Evolutionary conservation across 1,284 basidiomycete genomes (phyloP), one percentile per base, ranked within the genome.

Genomic region (Mycosarcoma maydis): DNA sequence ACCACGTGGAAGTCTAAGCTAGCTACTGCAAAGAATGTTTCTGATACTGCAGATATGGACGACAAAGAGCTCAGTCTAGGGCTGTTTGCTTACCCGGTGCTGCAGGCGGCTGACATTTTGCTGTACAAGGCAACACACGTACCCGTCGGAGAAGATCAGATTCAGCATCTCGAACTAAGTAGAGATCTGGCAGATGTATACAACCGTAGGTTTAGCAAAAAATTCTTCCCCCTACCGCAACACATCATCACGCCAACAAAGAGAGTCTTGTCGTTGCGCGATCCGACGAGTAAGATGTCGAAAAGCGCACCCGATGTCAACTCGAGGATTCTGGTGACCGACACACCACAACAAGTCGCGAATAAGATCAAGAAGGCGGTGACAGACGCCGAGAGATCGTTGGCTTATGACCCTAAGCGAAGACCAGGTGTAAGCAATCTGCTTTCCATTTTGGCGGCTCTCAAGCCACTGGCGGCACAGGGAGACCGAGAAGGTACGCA

Each of bases 1-100:
- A 96, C 93, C 2, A 94, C 92, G 0, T 97, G 93, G 93, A 97
- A 95, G 90, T 87, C 90, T 11, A 89, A 90, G 64, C 83, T 95
- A 1, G 91, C 90, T 3, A 86, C 87, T 3, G 87, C 88, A 4
- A 86, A 89, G 36, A 91, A 92, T 74, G 55, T 24, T 11, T 50
- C 49, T 1, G 88, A 90, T 3, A 88, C 89, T 68, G 87, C 88
- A 7, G 89, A 92, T 67, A 85, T 94, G 5, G 89, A 92, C 75
- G 92, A 95, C 61, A 89, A 88, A 0, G 83, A 90, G 55, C 86
- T 97, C 1, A 90, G 92, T 57, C 86, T 90, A 0, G 94, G 94
- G 1, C 84, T 97, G 23, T 89, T 97, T 60, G 91, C 92, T 0
- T 97, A 97, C 81, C 95, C 94, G 0, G 89, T 96, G 3, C 85